Base-by-base conservation (phyloP, 495 filamentous ascomycete species). In the Xylaria grammica region DNA sequence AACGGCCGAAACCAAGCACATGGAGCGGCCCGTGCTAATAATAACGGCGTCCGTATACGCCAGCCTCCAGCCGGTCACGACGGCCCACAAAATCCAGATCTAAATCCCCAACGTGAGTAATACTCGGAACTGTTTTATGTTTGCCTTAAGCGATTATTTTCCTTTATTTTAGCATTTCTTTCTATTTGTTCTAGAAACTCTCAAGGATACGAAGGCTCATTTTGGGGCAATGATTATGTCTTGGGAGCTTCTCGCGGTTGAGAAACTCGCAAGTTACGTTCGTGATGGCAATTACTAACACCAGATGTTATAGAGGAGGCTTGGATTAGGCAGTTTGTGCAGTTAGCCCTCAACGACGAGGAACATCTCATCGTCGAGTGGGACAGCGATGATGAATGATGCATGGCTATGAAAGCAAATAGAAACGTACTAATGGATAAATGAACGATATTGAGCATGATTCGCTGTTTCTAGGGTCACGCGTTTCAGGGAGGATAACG, bases 251-350 rank as follows among this genome's bases (percentile, higher is more conserved):
- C 32, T 36, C 32, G 11, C 11, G 32, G 32, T 4, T 36, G 4
- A 4, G 11, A 36, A 36, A 4, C 32, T 36, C 32, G 11, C 32
- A 36, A 11, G 11, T 36, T 4, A 36, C 32, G 32, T 11, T 36
- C 5, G 11, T 4, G 5, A 36, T 36, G 11, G 32, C 11, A 11
- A 36, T 42, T 42, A 42, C 40, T 42, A 17, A 42, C 40, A 3
- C 17, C 40, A 42, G 17, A 42, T 42, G 40, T 42, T n/a, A 15
- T 42, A 42, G 40, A 84, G 20, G 76, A 75, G 56, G 80, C 75
- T 11, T 86, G 84, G 84, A 65, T 86, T 36, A 75, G 81, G 51
- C 77, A 77, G 63, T 86, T 86, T 71, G 83, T 86, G 11, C 77
- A 75, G 69, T 75, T 81, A 55, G 84, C 83, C 20, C 72, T 85